Conservation (phyloP, 345 rosid genomes). For the Noccaea caerulescens region DNA sequence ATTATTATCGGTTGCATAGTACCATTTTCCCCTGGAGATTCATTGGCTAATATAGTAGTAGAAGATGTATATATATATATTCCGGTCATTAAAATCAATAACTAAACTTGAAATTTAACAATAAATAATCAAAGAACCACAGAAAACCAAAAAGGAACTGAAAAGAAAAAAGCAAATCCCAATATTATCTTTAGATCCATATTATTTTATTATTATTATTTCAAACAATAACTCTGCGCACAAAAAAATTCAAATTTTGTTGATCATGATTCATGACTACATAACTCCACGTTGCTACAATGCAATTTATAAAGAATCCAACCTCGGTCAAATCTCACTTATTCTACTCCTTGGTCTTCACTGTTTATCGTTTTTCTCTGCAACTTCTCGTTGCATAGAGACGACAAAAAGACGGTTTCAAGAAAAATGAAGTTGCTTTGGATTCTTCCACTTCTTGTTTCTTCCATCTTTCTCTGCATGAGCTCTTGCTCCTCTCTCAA, state of each 20-base stretch:
- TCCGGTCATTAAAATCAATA: not conserved
- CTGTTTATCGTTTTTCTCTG: slow-evolving; percentile 21
- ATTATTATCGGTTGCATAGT: not conserved
- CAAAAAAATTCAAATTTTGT: slow-evolving; percentile 26
- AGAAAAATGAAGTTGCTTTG: slow-evolving; percentile 23
- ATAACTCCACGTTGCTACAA: slow-evolving; percentile 39
- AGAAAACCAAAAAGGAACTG: not conserved
- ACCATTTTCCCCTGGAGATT: not conserved
- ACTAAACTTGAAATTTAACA: not conserved
- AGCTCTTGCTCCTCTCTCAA: slow-evolving; percentile 50
- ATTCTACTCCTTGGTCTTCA: slow-evolving; percentile 29
- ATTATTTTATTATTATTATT: slow-evolving; percentile 22
- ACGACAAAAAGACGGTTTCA: not conserved
- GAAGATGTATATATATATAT: not conserved
- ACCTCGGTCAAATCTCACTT: slow-evolving; percentile 26
- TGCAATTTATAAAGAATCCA: slow-evolving; percentile 19
- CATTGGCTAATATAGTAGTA: not conserved
- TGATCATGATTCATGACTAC: slow-evolving; percentile 33
- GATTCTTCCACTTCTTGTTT: slow-evolving; percentile 25
- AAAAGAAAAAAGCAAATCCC: slow-evolving; percentile 24
- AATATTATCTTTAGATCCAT: not conserved
- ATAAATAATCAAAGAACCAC: not conserved
- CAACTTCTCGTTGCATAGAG: slow-evolving; percentile 41
- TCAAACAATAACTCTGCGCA: slow-evolving; percentile 23
- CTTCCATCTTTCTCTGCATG: slow-evolving; percentile 31